These are phyloP conservation scores for Hypoxylon sp. DNA, from an alignment of 2,329 filamentous ascomycete species.

Conservation along the genomic window DNA sequence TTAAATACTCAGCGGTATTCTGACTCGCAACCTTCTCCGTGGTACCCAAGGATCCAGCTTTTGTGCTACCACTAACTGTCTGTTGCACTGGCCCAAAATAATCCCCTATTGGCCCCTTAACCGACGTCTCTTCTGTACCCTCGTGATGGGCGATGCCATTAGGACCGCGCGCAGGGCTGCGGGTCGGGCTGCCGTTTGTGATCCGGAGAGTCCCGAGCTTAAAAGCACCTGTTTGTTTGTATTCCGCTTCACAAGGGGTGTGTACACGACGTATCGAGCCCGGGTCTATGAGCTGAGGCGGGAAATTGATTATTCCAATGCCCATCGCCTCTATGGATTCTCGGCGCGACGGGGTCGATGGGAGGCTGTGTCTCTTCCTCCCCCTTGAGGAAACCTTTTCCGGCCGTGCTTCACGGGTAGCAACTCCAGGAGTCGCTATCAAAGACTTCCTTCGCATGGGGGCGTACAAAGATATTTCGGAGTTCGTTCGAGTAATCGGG, in stretches of 20 bases:
- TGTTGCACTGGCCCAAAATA: constrained; percentile 26
- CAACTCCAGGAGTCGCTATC: constrained; percentile 44
- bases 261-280: constrained; percentile 48
- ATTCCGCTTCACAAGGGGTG: constrained; percentile 64
- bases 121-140: not conserved
- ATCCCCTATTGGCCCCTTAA: constrained; percentile 1
- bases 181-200: constrained; percentile 65
- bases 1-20: not conserved
- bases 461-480: constrained; percentile 50
- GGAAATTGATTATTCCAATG: constrained; percentile 30
- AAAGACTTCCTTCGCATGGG: constrained; percentile 46
- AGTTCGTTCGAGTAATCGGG: constrained; percentile 52
- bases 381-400: constrained; percentile 19
- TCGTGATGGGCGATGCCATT: constrained; percentile 10
- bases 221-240: constrained; percentile 67
- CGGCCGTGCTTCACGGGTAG: constrained; percentile 38
- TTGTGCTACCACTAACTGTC: not conserved
- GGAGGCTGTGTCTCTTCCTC: constrained; percentile 34
- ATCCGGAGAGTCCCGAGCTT: constrained; percentile 69
- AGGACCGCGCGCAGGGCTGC: constrained; percentile 48
- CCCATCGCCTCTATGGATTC: constrained; percentile 35
- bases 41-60: not conserved
- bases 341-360: constrained; percentile 35
- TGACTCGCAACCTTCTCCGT: constrained; percentile 1
- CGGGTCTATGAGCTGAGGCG: constrained; percentile 35